Evolutionary conservation across 768 basidiomycete species (phyloP), one percentile per base, ranked within the genome.

Genomic region (Stropharia rugosoannulata): DNA sequence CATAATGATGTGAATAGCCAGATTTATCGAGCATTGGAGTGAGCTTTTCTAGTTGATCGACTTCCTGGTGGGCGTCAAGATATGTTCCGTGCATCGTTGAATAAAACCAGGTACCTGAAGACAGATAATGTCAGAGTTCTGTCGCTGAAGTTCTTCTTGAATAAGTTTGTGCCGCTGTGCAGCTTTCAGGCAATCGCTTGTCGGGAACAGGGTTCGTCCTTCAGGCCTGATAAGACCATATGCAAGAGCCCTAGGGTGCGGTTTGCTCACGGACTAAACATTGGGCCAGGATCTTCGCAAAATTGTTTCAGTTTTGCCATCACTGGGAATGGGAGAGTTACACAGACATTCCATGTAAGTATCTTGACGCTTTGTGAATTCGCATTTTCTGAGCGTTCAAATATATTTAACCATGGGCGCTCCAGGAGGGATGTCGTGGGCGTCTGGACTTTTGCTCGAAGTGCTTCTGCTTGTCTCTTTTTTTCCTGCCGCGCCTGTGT

Each of bases 341-440:
- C 59, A 85, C 89, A 59, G 56, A 93, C 89, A 75, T 94, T 94
- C 90, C 91, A 94, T 4, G 88, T 88, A 74, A 90, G 75, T 48
- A 94, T 67, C 64, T 76, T 89, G 58, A 85, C 56, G 51, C 58
- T 74, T 27, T 46, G 66, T 53, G 65, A 58, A 41, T 9, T 25
- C n/a, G 52, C 59, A 15, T 67, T 58, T 40, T 65, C 56, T 36
- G 41, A 46, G 62, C 42, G 39, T 29, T 46, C 59, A 27, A 55
- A 55, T 41, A 73, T 56, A 13, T 70, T 52, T 32, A 80, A 62
- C 80, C 80, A 83, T n/a, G 68, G 66, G 19, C 80, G 70, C 40
- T 66, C 47, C 16, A 73, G 48, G 32, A 79, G 70, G 10, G 27
- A 25, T 39, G 62, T 18, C 19, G 19, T 11, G 32, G 39, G 27